These are phyloP conservation scores for Fusarium sp. DNA, from an alignment of 2,329 filamentous ascomycete species.

Conservation along the genomic window DNA sequence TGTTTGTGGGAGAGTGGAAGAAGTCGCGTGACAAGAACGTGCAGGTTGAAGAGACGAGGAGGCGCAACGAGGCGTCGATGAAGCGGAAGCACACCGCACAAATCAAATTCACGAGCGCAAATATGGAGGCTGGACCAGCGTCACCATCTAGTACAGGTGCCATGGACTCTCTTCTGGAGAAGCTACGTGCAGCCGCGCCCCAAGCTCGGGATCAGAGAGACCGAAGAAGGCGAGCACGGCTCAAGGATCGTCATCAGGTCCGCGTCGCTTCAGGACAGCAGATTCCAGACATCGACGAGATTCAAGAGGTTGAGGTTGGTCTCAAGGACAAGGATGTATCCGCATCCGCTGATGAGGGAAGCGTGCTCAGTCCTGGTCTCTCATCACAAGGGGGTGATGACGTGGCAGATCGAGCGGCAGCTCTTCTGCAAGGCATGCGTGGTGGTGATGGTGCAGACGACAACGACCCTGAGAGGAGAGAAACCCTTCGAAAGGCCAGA, in stretches of 20 bases:
- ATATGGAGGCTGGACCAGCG: slow-evolving; percentile 64
- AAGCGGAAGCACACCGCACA: slow-evolving; percentile 84
- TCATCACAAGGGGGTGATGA: slow-evolving; percentile 72
- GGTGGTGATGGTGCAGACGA: slow-evolving; percentile 71
- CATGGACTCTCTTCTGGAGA: slow-evolving; percentile 96
- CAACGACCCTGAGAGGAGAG: slow-evolving; percentile 64
- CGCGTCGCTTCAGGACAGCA: slow-evolving; percentile 90
- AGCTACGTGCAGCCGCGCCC: slow-evolving; percentile 91
- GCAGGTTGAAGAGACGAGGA: slow-evolving; percentile 81
- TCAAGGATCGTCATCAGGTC: slow-evolving; percentile 92
- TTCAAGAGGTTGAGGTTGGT: slow-evolving; percentile 66
- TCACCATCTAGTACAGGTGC: slow-evolving; percentile 84
- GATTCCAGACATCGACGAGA: slow-evolving; percentile 78
- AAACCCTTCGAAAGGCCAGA: slow-evolving; percentile 70
- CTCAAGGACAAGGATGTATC: slow-evolving; percentile 54
- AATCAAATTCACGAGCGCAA: slow-evolving; percentile 70
- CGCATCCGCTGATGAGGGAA: slow-evolving; percentile 62
- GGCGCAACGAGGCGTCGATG: slow-evolving; percentile 90
- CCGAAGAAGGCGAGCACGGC: slow-evolving; percentile 83
- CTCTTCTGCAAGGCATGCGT: slow-evolving; percentile 85
- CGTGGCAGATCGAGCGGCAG: slow-evolving; percentile 86
- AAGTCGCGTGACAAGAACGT: slow-evolving; percentile 95
- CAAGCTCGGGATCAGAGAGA: slow-evolving; percentile 91
- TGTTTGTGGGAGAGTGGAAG: slow-evolving; percentile 95
- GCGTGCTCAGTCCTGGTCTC: slow-evolving; percentile 65